Evolutionary conservation across 139 green algal species (phyloP).

Genomic region (Gonium pectorale): DNA sequence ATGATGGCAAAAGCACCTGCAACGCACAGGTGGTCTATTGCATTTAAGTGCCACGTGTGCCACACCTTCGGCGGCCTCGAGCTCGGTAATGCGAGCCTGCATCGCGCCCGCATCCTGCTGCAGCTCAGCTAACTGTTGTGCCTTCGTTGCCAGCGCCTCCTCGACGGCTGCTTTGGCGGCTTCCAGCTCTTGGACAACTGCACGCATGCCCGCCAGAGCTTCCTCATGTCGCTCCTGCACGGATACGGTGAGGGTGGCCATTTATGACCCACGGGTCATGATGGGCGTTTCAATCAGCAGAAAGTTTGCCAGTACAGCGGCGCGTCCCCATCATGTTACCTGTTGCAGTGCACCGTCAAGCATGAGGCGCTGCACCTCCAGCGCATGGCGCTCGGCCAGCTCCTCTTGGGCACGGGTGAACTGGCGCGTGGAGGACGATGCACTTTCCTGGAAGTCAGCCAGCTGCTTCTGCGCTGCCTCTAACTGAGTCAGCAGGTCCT

Average conservation of each 20-base stretch:
- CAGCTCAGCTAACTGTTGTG: slow-evolving; percentile 29
- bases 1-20: too few species aligned
- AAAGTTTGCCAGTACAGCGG: too few species aligned
- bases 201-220: slow-evolving; percentile 22
- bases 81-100: slow-evolving; percentile 2
- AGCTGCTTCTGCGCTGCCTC: slow-evolving; percentile 42
- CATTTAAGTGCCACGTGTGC: too few species aligned
- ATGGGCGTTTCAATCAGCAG: too few species aligned
- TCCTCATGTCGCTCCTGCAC: slow-evolving; percentile 47
- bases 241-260: background rate
- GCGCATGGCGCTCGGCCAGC: slow-evolving; percentile 28
- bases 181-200: slow-evolving; percentile 29
- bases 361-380: slow-evolving; percentile 54
- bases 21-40: too few species aligned
- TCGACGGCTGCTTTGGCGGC: slow-evolving; percentile 21
- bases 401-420: slow-evolving; percentile 43
- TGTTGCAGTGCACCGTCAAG: slow-evolving; percentile 50
- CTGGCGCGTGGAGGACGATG: slow-evolving; percentile 3
- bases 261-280: background rate
- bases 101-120: slow-evolving; percentile 33
- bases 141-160: background rate
- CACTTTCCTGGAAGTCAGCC: slow-evolving; percentile 44
- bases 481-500: slow-evolving; percentile 60
- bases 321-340: slow-evolving; percentile 33
- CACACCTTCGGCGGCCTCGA: slow-evolving; percentile 65